Conservation (phyloP, 768 basidiomycete genomes). For the Lactifluus pinguis region DNA sequence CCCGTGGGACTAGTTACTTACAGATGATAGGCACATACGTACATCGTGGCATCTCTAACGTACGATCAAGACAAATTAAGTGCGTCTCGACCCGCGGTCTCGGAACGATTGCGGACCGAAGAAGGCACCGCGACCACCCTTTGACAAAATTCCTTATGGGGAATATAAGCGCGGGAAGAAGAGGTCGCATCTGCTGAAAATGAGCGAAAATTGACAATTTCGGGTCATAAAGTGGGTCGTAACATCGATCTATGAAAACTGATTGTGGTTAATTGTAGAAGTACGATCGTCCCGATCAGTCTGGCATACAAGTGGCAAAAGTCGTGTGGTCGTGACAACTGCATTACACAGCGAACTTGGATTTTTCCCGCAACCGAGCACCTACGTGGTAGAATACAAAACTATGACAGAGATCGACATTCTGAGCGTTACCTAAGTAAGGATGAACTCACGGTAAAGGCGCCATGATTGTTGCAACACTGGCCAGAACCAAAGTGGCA, state of each 20-base stretch:
- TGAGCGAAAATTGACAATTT: no score
- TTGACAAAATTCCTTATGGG: not conserved
- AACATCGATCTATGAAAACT: no score
- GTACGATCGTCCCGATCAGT: no score
- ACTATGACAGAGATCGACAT: not conserved
- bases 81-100: not conserved
- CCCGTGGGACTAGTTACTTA: not conserved
- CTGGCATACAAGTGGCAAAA: no score
- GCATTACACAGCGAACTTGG: conserved; percentile 1
- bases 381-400: conserved; percentile 1
- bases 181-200: no score
- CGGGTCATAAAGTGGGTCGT: no score
- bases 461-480: conserved; percentile 29
- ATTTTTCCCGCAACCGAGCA: not conserved
- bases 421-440: no score
- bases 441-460: conserved; percentile 40
- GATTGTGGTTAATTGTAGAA: no score
- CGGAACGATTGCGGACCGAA: not conserved
- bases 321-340: not conserved
- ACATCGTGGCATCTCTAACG: not conserved
- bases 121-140: not conserved
- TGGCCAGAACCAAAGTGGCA: conserved; percentile 32
- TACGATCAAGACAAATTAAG: not conserved
- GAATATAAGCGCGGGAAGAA: not conserved
- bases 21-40: not conserved